These are phyloP conservation scores for Quercus glauca DNA, from an alignment of 306 rosid genomes.

Conservation along the genomic window DNA sequence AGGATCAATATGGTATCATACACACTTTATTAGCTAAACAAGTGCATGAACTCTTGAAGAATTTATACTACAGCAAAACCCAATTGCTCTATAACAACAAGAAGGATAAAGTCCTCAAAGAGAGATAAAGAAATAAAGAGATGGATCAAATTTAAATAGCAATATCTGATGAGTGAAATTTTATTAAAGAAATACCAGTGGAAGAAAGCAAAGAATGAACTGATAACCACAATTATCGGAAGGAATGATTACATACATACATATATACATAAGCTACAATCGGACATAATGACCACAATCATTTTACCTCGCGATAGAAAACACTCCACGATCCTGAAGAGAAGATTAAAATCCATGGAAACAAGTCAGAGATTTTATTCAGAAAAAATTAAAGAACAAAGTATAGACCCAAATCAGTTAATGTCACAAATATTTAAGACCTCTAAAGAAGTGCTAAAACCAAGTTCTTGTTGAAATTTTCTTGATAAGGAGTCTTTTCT, in stretches of 20 bases:
- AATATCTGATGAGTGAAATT: constrained; percentile 11
- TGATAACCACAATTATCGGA: not conserved
- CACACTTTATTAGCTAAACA: not conserved
- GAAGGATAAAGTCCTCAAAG: not conserved
- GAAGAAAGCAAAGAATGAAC: constrained; percentile 1
- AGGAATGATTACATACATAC: not conserved
- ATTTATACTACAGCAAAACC: not conserved
- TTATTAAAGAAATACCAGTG: not conserved
- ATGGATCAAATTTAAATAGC: not conserved
- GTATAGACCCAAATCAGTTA: constrained; percentile 10
- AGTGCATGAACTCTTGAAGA: not conserved
- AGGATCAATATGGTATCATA: constrained; percentile 4
- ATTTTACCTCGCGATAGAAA: constrained; percentile 50
- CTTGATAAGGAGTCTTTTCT: constrained; percentile 41
- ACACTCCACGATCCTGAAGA: constrained; percentile 57
- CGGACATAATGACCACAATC: constrained; percentile 14
- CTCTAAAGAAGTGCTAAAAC: constrained; percentile 31
- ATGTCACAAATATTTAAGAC: constrained; percentile 25
- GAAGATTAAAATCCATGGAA: constrained; percentile 13
- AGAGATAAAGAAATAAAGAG: not conserved
- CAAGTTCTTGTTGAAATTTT: constrained; percentile 29
- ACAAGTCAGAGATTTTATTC: constrained; percentile 13
- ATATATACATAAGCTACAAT: not conserved
- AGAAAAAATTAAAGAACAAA: constrained; percentile 5
- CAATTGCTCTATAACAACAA: constrained; percentile 2